Evolutionary conservation across 164 flowering plant genomes (phyloP).

Genomic region (Vitis amurensis): DNA sequence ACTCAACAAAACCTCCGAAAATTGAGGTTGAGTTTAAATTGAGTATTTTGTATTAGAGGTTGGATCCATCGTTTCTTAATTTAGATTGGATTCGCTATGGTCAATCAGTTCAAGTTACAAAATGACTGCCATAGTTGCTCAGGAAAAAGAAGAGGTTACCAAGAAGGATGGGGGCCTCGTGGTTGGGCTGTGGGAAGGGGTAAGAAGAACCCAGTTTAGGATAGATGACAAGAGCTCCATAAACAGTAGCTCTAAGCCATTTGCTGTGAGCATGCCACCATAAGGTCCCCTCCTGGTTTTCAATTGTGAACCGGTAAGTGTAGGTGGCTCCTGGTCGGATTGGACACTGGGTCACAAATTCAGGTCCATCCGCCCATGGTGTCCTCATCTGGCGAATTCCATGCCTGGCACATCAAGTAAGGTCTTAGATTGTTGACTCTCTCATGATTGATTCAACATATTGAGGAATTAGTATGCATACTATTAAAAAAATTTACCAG

Average conservation of each 20-base stretch:
- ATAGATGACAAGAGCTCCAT: slow-evolving; percentile 80
- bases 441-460: too few species aligned
- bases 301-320: slow-evolving; percentile 82
- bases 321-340: slow-evolving; percentile 78
- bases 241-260: slow-evolving; percentile 92
- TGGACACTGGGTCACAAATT: slow-evolving; percentile 85
- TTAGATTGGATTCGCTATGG: too few species aligned
- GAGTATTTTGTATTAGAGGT: too few species aligned
- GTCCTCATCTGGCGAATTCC: slow-evolving; percentile 77
- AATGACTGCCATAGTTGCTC: neutral
- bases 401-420: slow-evolving; percentile 46
- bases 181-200: slow-evolving; percentile 68
- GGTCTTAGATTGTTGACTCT: neutral
- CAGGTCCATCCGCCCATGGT: slow-evolving; percentile 98
- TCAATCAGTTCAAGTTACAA: too few species aligned
- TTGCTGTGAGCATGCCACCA: slow-evolving; percentile 99
- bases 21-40: too few species aligned
- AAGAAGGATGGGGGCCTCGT: slow-evolving; percentile 64
- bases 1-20: too few species aligned
- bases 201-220: slow-evolving; percentile 60
- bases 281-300: slow-evolving; percentile 84
- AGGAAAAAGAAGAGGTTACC: slow-evolving; percentile 41
- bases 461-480: too few species aligned
- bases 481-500: slow-evolving; percentile 34
- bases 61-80: too few species aligned